Evolutionary conservation across 441 rosid genomes (phyloP), one percentile per base, ranked within the genome.

Genomic region (Sinapis alba): DNA sequence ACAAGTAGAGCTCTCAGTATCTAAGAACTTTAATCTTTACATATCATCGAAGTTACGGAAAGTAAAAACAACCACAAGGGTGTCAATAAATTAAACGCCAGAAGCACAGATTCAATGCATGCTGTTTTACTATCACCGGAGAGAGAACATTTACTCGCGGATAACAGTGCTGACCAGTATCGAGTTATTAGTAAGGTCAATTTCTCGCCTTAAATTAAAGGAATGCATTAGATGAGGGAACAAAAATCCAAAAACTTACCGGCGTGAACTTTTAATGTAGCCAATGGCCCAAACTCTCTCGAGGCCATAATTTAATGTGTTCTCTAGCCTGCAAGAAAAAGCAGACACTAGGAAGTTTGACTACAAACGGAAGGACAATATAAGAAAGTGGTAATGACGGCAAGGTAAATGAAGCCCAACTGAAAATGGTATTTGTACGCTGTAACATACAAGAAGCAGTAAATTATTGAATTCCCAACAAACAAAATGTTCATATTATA

Each of bases 231-330:
- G 24, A 51, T 3, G 13, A 54, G 43, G 5, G 41, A 38, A 56
- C 45, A 26, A 74, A 57, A 43, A 13, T 16, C 62, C 53, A 59
- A 58, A 64, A 62, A 62, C 86, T 84, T 78, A 95, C 99, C 90
- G 83, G 58, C 88, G 89, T 51, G 93, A 91, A 21, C 88, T 71
- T 79, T 85, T 95, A 83, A 84, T 84, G 86, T 81, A 86, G 32
- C 91, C 94, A 61, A 89, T 65, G n/a, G 90, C 85, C 99, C 98
- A 90, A 41, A 92, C 98, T 82, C 99, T 81, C 86, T 84, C 93
- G 64, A 94, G 94, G 27, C 92, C 99, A 74, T 87, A 92, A 78
- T 87, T 89, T 75, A 92, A 77, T 16, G 96, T 95, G 78, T 88
- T 86, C 82, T 92, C 96, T 50, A 92, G 92, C 88, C 98, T 95